Base-by-base conservation (phyloP, 441 rosid genomes). In the Populus trichocarpa region DNA sequence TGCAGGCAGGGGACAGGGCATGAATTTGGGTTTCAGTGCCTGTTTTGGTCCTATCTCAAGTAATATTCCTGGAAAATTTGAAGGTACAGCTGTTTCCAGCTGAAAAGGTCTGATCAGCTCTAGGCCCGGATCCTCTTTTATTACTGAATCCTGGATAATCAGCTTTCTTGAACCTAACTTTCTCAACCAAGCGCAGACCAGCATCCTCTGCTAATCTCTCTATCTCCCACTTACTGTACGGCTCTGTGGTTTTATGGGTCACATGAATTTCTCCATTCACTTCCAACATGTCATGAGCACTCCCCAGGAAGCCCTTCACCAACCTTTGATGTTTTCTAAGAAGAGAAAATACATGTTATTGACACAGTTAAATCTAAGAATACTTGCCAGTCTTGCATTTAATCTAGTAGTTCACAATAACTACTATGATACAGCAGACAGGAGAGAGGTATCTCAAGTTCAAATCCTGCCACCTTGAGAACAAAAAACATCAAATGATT, bases 61-160 rank as follows among this genome's bases (percentile, higher is more conserved):
- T 33, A 33, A 33, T 36, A 8, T 7, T 36, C 40, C 40, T 36
- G 40, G 10, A 7, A 73, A 89, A 87, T 63, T 77, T 82, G 81
- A 78, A 89, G 73, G 81, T 79, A 10, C 71, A 8, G 70, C 81
- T 61, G 12, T 50, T 59, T 61, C 87, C 86, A 16, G 82, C 71
- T 40, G 68, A 79, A 65, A 81, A 87, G 6, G 30, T 69, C 32
- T 13, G 5, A 72, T 82, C 73, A 36, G 77, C 71, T 6, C 32
- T 18, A n/a, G 0, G 3, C 18, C 82, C 86, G 63, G 25, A 71
- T 70, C 81, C 86, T 75, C 74, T 80, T 66, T 81, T 85, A 32
- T 87, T 83, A 16, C 28, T 50, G 61, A 81, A 87, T 8, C 85
- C 80, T 28, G 81, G 85, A 77, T 81, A 85, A 1, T 75, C 73